Percentiles rank a stretch among this genome's conserved stretches.
Evolutionary conservation across 768 basidiomycete species (phyloP).

Genomic region (Suillus clintonianus): DNA sequence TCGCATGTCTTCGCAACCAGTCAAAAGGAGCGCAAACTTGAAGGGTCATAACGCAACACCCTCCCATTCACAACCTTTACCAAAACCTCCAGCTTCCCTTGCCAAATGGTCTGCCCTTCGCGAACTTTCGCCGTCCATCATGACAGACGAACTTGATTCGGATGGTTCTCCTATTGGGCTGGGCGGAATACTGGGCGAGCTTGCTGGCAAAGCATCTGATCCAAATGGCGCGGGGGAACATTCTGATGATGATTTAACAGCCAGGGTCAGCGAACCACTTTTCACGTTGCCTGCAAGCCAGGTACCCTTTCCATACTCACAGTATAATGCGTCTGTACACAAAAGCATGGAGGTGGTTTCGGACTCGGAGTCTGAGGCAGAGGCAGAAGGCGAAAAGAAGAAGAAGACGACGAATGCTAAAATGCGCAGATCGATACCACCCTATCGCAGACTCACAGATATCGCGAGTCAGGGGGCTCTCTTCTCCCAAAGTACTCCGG

Average conservation of each 20-base stretch:
- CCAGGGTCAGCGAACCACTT: slow-evolving; percentile 29
- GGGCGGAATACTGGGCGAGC: background rate
- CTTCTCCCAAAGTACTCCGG: slow-evolving; percentile 38
- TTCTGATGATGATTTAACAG: slow-evolving; percentile 4
- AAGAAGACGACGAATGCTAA: slow-evolving; percentile 11
- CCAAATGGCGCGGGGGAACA: slow-evolving; percentile 1
- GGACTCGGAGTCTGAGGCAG: slow-evolving; percentile 25
- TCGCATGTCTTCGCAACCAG: background rate
- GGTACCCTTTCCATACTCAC: slow-evolving; percentile 55
- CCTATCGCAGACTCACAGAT: slow-evolving; percentile 54
- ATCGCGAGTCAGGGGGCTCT: slow-evolving; percentile 38
- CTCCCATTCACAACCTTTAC: background rate
- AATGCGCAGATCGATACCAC: slow-evolving; percentile 11
- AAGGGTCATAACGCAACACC: background rate
- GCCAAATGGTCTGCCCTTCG: slow-evolving; percentile 32
- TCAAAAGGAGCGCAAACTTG: no score
- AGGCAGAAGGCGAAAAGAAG: slow-evolving; percentile 36
- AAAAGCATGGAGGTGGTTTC: slow-evolving; percentile 12
- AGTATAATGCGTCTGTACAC: slow-evolving; percentile 29
- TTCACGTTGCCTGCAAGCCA: slow-evolving; percentile 59
- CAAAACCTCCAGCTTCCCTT: slow-evolving; percentile 12
- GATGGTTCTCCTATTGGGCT: slow-evolving; percentile 27
- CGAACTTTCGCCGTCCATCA: slow-evolving; percentile 23
- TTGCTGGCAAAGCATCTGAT: slow-evolving; percentile 14
- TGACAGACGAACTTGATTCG: slow-evolving; percentile 37